Evolutionary conservation across 2,329 filamentous ascomycete species (phyloP).

Genomic region (Venturia effusa): DNA sequence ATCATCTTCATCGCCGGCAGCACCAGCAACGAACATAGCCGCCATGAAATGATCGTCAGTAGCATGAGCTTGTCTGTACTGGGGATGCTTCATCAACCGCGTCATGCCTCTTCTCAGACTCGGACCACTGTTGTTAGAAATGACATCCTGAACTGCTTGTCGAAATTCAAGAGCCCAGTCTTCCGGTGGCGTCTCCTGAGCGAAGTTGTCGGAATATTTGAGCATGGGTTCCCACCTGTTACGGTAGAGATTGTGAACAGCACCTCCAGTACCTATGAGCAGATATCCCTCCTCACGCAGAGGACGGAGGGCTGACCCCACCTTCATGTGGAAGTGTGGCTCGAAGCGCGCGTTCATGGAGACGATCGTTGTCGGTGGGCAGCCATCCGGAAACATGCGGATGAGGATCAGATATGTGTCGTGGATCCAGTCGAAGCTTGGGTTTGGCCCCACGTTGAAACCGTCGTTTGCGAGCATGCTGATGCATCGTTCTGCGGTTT

Average conservation of each 20-base stretch:
- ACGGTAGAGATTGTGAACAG: slow-evolving; percentile 60
- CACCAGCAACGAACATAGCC: slow-evolving; percentile 51
- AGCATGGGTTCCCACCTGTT: slow-evolving; percentile 58
- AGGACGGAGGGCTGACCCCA: slow-evolving; percentile 46
- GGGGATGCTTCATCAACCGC: slow-evolving; percentile 57
- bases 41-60: slow-evolving; percentile 64
- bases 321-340: slow-evolving; percentile 44
- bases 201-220: slow-evolving; percentile 51
- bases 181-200: slow-evolving; percentile 47
- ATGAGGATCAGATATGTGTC: slow-evolving; percentile 60
- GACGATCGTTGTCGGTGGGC: slow-evolving; percentile 54
- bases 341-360: slow-evolving; percentile 45
- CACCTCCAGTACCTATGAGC: slow-evolving; percentile 48
- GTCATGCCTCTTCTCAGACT: slow-evolving; percentile 44
- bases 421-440: slow-evolving; percentile 59
- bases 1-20: slow-evolving; percentile 32
- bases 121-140: slow-evolving; percentile 45
- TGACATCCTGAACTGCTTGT: slow-evolving; percentile 51
- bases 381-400: slow-evolving; percentile 55
- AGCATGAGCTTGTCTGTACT: slow-evolving; percentile 54
- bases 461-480: slow-evolving; percentile 36
- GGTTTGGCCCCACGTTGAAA: no score
- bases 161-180: slow-evolving; percentile 53
- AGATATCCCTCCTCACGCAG: slow-evolving; percentile 46
- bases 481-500: no score